Evolutionary conservation across 78 protist species (phyloP), one percentile per base, ranked within the genome.

Genomic region (Carpediemonas membranifera): DNA sequence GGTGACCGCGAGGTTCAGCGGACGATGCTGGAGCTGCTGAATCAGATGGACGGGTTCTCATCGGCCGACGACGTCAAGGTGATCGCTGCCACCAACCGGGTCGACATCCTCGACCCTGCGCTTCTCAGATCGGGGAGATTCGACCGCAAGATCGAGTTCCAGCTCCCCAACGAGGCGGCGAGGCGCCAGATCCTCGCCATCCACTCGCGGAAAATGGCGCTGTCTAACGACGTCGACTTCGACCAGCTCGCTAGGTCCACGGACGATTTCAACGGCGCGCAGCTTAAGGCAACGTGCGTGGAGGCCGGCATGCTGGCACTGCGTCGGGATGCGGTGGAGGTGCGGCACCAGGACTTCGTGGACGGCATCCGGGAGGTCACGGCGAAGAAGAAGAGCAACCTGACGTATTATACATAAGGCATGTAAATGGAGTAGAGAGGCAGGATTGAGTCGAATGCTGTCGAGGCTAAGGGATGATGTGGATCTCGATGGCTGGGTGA

Each of bases 21-120:
- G 3, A 96, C 98, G 0, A 93, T 93, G 98, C 84, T 96, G 24
- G 99, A 96, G 88, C 83, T 96, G 59, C 86, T 96, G 25, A 92
- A 93, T 55, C 99, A 96, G 68, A 81, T 96, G 36, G 99, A 96
- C 67, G 99, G 99, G 33, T 96, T 96, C 76, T 37, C 68, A 65
- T 41, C 77, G 51, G 79, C 27, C 41, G 33, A 5, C 35, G 35
- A n/a, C n/a, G 3, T 66, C 41, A 66, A 74, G 78, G 98, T 96
- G 16, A 90, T 96, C 51, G 98, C 97, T 18, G 99, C 99, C 35
- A 96, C 99, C 66, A 96, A 96, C 85, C 82, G 99, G 36, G 79
- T 92, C 28, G 99, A 96, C 73, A 89, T 96, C 39, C 81, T 96
- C 7, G 99, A 96, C 79, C 99, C 99, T 18, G 99, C 99, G 24